Evolutionary conservation across 2,329 filamentous ascomycete species (phyloP), one percentile per base, ranked within the genome.

Genomic region (Alternaria sp.): DNA sequence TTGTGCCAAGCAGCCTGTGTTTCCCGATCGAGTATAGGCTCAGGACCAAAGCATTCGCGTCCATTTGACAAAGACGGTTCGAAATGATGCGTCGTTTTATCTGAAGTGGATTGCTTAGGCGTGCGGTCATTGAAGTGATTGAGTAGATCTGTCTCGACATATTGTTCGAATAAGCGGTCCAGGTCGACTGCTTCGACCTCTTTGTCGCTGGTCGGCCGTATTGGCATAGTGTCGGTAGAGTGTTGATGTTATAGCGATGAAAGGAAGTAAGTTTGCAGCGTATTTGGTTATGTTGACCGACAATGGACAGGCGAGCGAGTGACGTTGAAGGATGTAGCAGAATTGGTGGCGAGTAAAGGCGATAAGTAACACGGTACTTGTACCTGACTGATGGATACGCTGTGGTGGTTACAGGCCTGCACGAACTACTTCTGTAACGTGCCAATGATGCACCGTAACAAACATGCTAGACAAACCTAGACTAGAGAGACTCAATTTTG

Each of bases 81-180:
- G 82, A 87, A 85, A 76, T 86, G 80, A 74, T 86, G 82, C 68
- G 84, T 81, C 68, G 85, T 79, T 65, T 86, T 82, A 71, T 84
- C 79, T 60, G 82, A 81, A 71, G 82, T 82, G 71, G 82, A 80
- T 65, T 82, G 81, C 68, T 85, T 83, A 77, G 83, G 83, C 67
- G 82, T 78, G 64, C 79, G 79, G 65, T 83, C 81, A 70, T 81
- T 82, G 65, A 81, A 78, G 58, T 82, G 70, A 30, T 74, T 82
- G 69, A 85, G 82, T 60, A 85, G 81, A 64, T 88, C 87, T 78
- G 86, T 84, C 69, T 88, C 84, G 77, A 89, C 83, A 75, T 87
- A 89, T 76, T 89, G 85, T 72, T 88, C 87, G 82, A 90, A 89
- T 78, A 90, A 83, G 76, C 87, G 86, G 79, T 86, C 86, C 63